phyloP scores from a whole-genome alignment of 306 rosid genomes.

The Senna tora region DNA sequence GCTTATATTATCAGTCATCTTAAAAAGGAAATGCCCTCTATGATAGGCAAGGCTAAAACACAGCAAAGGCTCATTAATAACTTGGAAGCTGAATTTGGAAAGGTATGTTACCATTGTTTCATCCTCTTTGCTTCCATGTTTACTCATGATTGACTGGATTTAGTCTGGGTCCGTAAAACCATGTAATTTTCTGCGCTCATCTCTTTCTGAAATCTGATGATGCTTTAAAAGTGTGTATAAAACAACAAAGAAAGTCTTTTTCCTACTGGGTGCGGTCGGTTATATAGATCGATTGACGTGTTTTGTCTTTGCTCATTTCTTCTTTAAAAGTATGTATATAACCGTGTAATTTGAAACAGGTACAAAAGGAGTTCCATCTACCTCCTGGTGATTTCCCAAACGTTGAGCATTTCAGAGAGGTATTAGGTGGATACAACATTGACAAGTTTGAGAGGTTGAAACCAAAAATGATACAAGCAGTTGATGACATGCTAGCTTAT shows the following conservation, averaged over 20 bases:
- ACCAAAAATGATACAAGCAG: slow-evolving; percentile 73
- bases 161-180: too few species aligned
- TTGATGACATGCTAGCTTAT: slow-evolving; percentile 91
- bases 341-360: slow-evolving; percentile 46
- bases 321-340: background rate
- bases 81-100: slow-evolving; percentile 71
- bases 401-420: slow-evolving; percentile 71
- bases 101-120: slow-evolving; percentile 52
- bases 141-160: too few species aligned
- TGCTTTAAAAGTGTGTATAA: too few species aligned
- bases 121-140: background rate
- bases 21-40: slow-evolving; percentile 82
- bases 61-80: slow-evolving; percentile 80
- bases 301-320: background rate
- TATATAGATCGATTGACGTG: too few species aligned
- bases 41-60: slow-evolving; percentile 87
- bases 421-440: slow-evolving; percentile 62
- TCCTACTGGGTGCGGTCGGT: too few species aligned
- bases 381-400: slow-evolving; percentile 94
- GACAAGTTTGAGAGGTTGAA: slow-evolving; percentile 89
- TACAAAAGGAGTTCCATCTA: slow-evolving; percentile 81
- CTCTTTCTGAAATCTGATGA: too few species aligned
- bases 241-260: too few species aligned
- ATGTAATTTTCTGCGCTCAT: background rate
- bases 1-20: slow-evolving; percentile 93